A percentile compares a stretch with the other conserved stretches of the same genome.
Evolutionary conservation across 2,329 filamentous ascomycete species (phyloP).

Genomic region (Ophiocordyceps sinensis): DNA sequence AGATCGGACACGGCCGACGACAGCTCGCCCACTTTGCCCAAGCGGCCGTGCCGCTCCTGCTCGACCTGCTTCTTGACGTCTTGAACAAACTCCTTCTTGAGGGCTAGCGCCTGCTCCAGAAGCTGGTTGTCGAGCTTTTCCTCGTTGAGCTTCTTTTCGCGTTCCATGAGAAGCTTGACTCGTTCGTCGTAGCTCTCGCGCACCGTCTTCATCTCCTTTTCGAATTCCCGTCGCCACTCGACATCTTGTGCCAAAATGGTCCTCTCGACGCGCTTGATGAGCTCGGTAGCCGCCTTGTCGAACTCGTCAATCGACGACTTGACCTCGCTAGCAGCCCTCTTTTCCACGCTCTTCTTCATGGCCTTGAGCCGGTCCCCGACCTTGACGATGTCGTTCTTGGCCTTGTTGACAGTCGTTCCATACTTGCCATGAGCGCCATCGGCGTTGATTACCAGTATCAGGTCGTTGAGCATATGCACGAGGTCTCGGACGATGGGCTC

Average conservation of each 20-base stretch:
- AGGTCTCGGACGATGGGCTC: constrained; percentile 88
- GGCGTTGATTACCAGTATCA: constrained; percentile 85
- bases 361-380: constrained; percentile 65
- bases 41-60: constrained; percentile 70
- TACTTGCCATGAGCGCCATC: constrained; percentile 70
- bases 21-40: constrained; percentile 74
- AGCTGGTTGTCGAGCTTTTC: constrained; percentile 74
- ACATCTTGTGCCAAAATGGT: constrained; percentile 70
- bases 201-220: constrained; percentile 67
- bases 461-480: constrained; percentile 88
- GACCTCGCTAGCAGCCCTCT: constrained; percentile 62
- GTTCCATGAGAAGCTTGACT: constrained; percentile 63
- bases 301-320: constrained; percentile 61
- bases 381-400: constrained; percentile 67
- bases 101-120: constrained; percentile 74
- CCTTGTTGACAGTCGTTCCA: constrained; percentile 63
- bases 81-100: constrained; percentile 72
- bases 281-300: constrained; percentile 70
- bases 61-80: constrained; percentile 75
- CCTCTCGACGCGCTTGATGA: constrained; percentile 76
- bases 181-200: constrained; percentile 66
- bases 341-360: constrained; percentile 55
- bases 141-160: constrained; percentile 67
- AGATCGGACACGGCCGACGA: constrained; percentile 66
- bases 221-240: constrained; percentile 78